These are phyloP conservation scores for Fusarium sp. DNA, from an alignment of 2,329 filamentous ascomycete genomes.

Conservation along the genomic window DNA sequence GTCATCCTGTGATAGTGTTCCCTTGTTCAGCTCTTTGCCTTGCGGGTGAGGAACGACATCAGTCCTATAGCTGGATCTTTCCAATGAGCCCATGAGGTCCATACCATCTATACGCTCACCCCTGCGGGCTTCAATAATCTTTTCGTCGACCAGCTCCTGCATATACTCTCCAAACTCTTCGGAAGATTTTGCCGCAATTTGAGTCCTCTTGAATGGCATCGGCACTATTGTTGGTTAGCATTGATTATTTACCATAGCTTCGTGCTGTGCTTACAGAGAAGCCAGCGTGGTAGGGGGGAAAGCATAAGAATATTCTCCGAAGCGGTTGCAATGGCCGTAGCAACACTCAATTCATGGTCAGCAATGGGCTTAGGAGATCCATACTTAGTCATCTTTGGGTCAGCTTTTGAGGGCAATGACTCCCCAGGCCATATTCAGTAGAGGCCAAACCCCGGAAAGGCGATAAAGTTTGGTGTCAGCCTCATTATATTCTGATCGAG, in stretches of 20 bases:
- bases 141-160: conserved; percentile 72
- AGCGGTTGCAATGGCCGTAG: conserved; percentile 67
- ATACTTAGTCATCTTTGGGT: conserved; percentile 60
- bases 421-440: conserved; percentile 71
- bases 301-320: conserved; percentile 72
- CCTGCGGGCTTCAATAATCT: conserved; percentile 56
- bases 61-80: conserved; percentile 52
- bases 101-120: conserved; percentile 55
- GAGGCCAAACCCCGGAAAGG: conserved; percentile 77
- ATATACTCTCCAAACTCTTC: conserved; percentile 75
- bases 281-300: conserved; percentile 64
- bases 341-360: conserved; percentile 73
- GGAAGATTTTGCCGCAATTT: conserved; percentile 63
- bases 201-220: conserved; percentile 62
- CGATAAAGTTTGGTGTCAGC: conserved; percentile 65
- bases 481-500: conserved; percentile 73
- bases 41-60: not conserved
- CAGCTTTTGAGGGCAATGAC: conserved; percentile 53
- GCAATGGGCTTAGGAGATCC: conserved; percentile 55
- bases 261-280: conserved; percentile 57
- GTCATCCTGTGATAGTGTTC: conserved; percentile 66
- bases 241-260: not conserved
- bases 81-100: conserved; percentile 64
- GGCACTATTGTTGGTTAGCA: conserved; percentile 44
- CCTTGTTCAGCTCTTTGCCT: conserved; percentile 37